Percentiles rank a stretch among this genome's conserved stretches.
These are phyloP conservation scores for Umbilicus rupestris DNA, from an alignment of 164 flowering plant genomes.

Conservation along the genomic window DNA sequence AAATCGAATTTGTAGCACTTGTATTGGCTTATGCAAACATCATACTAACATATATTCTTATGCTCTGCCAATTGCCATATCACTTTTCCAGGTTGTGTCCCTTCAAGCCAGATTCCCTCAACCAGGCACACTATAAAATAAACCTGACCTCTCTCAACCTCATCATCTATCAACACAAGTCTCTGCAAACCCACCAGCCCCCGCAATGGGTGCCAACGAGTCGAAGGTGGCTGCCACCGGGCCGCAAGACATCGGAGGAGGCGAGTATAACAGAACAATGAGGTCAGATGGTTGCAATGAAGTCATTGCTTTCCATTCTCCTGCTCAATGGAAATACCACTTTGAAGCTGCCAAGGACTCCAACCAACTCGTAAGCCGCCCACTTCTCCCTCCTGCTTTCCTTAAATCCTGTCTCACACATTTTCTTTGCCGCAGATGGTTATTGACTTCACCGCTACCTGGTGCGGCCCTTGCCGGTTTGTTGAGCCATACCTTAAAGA, in stretches of 20 bases:
- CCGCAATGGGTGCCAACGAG: constrained; percentile 1
- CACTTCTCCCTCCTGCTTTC: not conserved
- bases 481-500: constrained; percentile 4
- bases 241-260: not conserved
- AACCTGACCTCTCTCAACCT: not conserved
- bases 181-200: not conserved
- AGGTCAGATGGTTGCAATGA: not conserved
- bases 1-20: too few relatives aligned
- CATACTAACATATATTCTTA: not conserved
- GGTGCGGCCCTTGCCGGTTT: constrained; percentile 8
- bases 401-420: not conserved
- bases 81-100: constrained; percentile 4
- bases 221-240: not conserved
- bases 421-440: not conserved
- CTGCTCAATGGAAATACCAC: constrained; percentile 10
- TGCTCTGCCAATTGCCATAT: not conserved
- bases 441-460: constrained; percentile 7
- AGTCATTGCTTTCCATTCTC: constrained; percentile 6
- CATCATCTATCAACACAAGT: not conserved
- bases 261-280: not conserved
- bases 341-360: constrained; percentile 2
- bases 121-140: not conserved
- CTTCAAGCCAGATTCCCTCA: not conserved
- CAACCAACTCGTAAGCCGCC: constrained; percentile 4
- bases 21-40: not conserved